Evolutionary conservation across 1,284 basidiomycete genomes (phyloP), one percentile per base, ranked within the genome.

Genomic region (Cutaneotrichosporon sp.): DNA sequence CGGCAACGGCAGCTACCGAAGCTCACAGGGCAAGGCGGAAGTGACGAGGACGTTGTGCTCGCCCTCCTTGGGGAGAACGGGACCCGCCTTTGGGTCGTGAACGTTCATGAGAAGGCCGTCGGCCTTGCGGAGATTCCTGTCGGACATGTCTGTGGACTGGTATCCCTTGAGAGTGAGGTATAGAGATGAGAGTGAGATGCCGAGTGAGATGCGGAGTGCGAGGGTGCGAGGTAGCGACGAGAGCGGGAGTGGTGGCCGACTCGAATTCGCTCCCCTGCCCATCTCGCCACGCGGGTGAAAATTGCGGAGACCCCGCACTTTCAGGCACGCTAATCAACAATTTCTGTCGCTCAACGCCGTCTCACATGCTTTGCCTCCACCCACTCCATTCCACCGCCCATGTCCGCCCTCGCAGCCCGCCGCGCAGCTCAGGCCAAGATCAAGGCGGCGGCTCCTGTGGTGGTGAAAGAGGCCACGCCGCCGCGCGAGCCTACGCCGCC

Each of bases 1-100:
- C 13, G 18, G n/a, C 25, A 13, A 22, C 18, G 11, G 18, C 54
- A 52, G 20, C 20, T 11, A 14, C 22, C 22, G 25, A n/a, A 10
- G 58, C 79, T 69, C 54, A 82, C 81, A 99, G 14, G 97, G 97
- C 58, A 99, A 81, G 42, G 97, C 95, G 62, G 94, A 97, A 10
- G 97, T 98, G 75, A 99, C 89, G 45, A 99, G 83, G 54, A 97
- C 82, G 73, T 97, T 97, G 57, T 83, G 83, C 78, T 93, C 87
- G 51, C 93, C 94, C 56, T 89, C 84, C 77, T 88, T 87, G 4
- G 94, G 94, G 56, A 94, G 82, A 70, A 76, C 69, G 16, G 75
- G 77, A 18, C 77, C 76, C 10, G 62, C 52, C 11, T 66, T 56
- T 6, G 71, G 64, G 61, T 76, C 72, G 63, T 71, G 72, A 22